Evolutionary conservation across 108 stramenopile genomes (phyloP).

Genomic region (Chaetoceros muelleri): DNA sequence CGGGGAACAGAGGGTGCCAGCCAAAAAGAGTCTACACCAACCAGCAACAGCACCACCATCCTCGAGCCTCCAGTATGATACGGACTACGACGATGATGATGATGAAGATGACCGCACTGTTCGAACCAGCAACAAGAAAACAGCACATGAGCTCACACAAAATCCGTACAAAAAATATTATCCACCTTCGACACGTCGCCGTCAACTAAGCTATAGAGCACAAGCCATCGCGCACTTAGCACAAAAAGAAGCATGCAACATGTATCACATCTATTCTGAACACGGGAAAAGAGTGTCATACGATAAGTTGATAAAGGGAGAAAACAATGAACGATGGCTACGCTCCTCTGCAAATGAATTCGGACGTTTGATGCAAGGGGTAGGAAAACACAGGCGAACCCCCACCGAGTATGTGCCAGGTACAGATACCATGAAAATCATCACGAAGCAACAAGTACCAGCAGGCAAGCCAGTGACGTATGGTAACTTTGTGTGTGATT

Average conservation of each 20-base stretch:
- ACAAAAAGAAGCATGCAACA: too few species aligned
- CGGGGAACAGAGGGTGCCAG: neutral
- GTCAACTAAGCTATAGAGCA: conserved; percentile 3
- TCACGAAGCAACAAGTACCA: conserved; percentile 15
- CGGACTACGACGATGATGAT: too few species aligned
- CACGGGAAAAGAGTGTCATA: conserved; percentile 8
- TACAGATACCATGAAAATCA: conserved; percentile 16
- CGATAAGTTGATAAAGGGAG: conserved; percentile 6
- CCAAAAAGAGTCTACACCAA: neutral
- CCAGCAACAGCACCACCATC: neutral
- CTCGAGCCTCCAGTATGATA: too few species aligned
- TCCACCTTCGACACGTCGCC: too few species aligned
- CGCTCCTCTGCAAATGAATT: conserved; percentile 12
- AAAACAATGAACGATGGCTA: conserved; percentile 10
- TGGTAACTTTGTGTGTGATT: conserved; percentile 13
- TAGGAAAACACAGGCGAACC: too few species aligned
- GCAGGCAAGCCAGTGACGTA: conserved; percentile 13
- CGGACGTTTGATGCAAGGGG: conserved; percentile 15
- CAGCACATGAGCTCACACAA: too few species aligned
- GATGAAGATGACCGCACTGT: too few species aligned
- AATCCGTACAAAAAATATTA: too few species aligned
- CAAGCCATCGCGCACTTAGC: too few species aligned
- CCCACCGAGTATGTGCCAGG: too few species aligned
- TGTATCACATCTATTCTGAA: conserved; percentile 6
- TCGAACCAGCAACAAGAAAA: too few species aligned